Percentiles rank a stretch among this genome's conserved stretches.
phyloP scores from a whole-genome alignment of 2,329 filamentous ascomycete genomes.

The Pseudogymnoascus sp. region DNA sequence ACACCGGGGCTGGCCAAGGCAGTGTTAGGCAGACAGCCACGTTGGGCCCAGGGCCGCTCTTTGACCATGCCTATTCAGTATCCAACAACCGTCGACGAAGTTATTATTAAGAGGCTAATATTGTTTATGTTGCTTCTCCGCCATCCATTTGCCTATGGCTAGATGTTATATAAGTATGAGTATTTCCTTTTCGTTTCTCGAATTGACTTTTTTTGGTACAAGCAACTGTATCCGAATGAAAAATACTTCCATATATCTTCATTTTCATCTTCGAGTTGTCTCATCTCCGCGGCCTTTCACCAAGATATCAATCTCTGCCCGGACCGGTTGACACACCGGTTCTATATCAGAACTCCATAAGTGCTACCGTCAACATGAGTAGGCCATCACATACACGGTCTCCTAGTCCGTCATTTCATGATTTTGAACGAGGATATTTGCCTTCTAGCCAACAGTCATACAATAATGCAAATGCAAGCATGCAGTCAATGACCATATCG shows the following conservation, averaged over 20 bases:
- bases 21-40: conserved; percentile 6
- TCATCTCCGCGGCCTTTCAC: not conserved
- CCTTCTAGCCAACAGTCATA: not conserved
- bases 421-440: not conserved
- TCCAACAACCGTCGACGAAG: not conserved
- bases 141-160: not conserved
- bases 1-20: not conserved
- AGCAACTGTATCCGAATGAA: not conserved
- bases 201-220: not conserved
- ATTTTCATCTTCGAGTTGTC: not conserved
- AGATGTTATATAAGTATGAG: conserved; percentile 1
- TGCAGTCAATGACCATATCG: conserved; percentile 4
- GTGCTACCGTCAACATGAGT: not conserved
- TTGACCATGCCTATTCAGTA: conserved; percentile 3
- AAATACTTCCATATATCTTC: not conserved
- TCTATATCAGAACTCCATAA: not conserved
- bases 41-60: not conserved
- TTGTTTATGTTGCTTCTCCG: conserved; percentile 1
- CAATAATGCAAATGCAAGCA: not conserved
- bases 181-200: conserved; percentile 4
- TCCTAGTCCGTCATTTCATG: not conserved
- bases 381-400: not conserved
- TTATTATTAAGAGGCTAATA: conserved; percentile 5
- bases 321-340: not conserved
- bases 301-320: not conserved